These are phyloP conservation scores for Moelleriella libera DNA, from an alignment of 2,329 filamentous ascomycete species.

Conservation along the genomic window DNA sequence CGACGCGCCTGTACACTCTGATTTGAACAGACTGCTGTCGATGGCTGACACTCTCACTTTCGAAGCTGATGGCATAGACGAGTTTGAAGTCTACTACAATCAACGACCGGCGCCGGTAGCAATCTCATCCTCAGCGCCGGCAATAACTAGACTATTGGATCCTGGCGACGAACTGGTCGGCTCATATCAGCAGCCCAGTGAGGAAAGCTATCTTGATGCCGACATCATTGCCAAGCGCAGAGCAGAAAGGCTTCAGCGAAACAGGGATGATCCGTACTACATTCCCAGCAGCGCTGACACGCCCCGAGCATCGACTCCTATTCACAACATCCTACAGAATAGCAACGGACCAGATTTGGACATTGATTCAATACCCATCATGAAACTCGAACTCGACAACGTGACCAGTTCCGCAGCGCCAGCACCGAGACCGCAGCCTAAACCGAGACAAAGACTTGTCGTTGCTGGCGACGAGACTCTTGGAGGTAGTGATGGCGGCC, in stretches of 20 bases:
- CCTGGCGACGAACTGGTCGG: constrained; percentile 31
- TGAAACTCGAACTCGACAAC: constrained; percentile 70
- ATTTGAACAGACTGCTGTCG: constrained; percentile 54
- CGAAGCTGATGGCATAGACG: constrained; percentile 41
- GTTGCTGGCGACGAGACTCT: constrained; percentile 65
- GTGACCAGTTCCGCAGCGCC: constrained; percentile 17
- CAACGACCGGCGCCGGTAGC: constrained; percentile 36
- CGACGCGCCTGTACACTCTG: constrained; percentile 66
- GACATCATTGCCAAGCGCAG: constrained; percentile 62
- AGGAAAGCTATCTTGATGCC: constrained; percentile 55
- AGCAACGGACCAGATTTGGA: constrained; percentile 70
- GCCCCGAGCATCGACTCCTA: constrained; percentile 56
- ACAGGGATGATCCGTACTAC: constrained; percentile 92
- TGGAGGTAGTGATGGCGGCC: constrained; percentile 34
- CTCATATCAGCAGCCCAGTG: constrained; percentile 45
- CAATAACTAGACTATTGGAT: constrained; percentile 37
- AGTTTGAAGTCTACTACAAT: constrained; percentile 55
- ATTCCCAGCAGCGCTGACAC: constrained; percentile 43
- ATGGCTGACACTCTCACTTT: constrained; percentile 35
- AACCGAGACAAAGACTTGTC: constrained; percentile 45
- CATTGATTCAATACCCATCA: constrained; percentile 89
- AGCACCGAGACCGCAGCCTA: constrained; percentile 20
- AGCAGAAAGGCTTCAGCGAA: constrained; percentile 64
- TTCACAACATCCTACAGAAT: constrained; percentile 60
- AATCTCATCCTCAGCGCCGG: constrained; percentile 36